Conservation (phyloP, 2,329 filamentous ascomycete species). For the Hymenoscyphus linearis region DNA sequence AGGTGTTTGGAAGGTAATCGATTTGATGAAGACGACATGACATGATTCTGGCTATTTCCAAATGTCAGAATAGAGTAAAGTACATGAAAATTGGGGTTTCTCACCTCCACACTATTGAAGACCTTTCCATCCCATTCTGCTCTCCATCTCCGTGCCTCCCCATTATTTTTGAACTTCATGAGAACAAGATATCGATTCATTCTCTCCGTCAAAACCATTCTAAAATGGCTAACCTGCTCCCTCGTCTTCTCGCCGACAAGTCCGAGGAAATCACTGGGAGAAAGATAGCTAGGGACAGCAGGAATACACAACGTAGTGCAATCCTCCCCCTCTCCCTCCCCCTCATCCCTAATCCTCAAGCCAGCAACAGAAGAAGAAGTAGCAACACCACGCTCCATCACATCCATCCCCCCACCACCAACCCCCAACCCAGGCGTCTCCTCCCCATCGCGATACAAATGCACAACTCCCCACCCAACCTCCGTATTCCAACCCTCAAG, state of each 20-base stretch:
- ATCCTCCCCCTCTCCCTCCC: conserved; percentile 37
- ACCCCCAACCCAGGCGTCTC: conserved; percentile 61
- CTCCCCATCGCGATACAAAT: conserved; percentile 82
- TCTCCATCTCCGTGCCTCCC: conserved; percentile 73
- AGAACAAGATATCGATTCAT: conserved; percentile 93
- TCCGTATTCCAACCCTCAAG: conserved; percentile 68
- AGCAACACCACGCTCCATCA: conserved; percentile 10
- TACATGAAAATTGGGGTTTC: conserved; percentile 18
- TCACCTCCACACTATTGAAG: conserved; percentile 85
- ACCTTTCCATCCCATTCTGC: conserved; percentile 86
- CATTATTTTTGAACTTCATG: conserved; percentile 81
- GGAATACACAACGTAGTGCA: conserved; percentile 90
- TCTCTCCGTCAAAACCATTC: conserved; percentile 84
- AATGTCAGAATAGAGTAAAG: not conserved
- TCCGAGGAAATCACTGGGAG: conserved; percentile 82
- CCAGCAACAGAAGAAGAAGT: conserved; percentile 26
- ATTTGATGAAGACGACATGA: conserved; percentile 90
- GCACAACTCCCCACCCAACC: conserved; percentile 86
- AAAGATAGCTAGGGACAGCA: conserved; percentile 90
- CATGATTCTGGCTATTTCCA: conserved; percentile 73
- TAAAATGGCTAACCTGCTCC: conserved; percentile 83
- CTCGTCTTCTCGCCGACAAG: conserved; percentile 87
- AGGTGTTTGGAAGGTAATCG: conserved; percentile 68
- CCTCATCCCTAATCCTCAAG: conserved; percentile 33
- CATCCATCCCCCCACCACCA: conserved; percentile 16